Conservation (phyloP, 495 filamentous ascomycete species). For the Talaromyces thailandensis region DNA sequence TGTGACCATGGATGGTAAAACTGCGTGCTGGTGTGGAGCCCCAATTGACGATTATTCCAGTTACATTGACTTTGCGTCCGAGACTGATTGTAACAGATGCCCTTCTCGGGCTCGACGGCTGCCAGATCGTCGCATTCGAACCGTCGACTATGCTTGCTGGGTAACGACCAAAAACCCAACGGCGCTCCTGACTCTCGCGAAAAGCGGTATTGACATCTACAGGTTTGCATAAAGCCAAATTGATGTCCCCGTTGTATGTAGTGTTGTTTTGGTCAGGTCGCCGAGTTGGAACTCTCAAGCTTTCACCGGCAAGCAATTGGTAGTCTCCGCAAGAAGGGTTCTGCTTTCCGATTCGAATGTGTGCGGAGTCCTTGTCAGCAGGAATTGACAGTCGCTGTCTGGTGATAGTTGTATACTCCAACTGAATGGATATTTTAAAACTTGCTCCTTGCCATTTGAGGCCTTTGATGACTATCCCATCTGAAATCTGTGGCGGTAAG, state of each 20-base stretch:
- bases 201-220: neutral
- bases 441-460: constrained; percentile 5
- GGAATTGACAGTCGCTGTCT: neutral
- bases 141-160: constrained; percentile 2
- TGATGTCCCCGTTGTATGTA: neutral
- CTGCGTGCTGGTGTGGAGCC: neutral
- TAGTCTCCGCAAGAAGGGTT: neutral
- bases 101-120: neutral
- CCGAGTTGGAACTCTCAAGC: neutral
- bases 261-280: neutral
- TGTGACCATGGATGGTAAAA: neutral
- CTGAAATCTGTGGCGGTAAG: constrained; percentile 45
- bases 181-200: neutral
- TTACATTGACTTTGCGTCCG: neutral
- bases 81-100: neutral
- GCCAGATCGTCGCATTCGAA: constrained; percentile 3
- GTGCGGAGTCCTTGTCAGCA: neutral
- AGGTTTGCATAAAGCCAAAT: constrained; percentile 2
- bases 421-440: constrained; percentile 1
- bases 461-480: constrained; percentile 9
- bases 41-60: neutral
- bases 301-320: neutral
- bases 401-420: neutral
- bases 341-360: neutral
- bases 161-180: constrained; percentile 2